These are phyloP conservation scores for Xanthoconium purpureum DNA, from an alignment of 768 basidiomycete species.

Conservation along the genomic window DNA sequence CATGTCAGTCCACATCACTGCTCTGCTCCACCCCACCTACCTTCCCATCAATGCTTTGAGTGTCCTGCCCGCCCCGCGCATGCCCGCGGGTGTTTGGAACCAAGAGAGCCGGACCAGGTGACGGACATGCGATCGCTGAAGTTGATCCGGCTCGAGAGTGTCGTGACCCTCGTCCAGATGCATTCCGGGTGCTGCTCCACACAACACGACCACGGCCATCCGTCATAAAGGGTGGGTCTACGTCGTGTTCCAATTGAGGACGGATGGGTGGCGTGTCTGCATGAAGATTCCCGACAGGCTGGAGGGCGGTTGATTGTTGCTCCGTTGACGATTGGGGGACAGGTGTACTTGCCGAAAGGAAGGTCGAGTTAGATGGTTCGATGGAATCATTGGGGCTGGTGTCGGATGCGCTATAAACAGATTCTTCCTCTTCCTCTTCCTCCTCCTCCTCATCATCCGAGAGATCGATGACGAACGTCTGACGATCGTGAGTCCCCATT, in stretches of 20 bases:
- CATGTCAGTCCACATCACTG: conserved; percentile 10
- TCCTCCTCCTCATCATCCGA: conserved; percentile 32
- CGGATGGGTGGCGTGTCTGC: conserved; percentile 5
- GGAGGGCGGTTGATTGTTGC: not conserved
- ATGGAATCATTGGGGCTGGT: not conserved
- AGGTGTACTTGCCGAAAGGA: not conserved
- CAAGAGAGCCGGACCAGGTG: conserved; percentile 5
- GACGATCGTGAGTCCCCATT: conserved; percentile 20
- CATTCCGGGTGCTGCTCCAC: conserved; percentile 33
- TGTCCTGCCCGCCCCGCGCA: conserved; percentile 21
- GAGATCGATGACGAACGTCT: conserved; percentile 33
- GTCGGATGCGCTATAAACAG: not conserved
- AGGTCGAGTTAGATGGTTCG: not conserved
- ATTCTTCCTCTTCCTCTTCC: conserved; percentile 20
- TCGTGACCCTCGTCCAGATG: conserved; percentile 18
- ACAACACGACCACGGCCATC: conserved; percentile 65
- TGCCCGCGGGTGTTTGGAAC: conserved; percentile 16
- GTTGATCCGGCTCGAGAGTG: conserved; percentile 21
- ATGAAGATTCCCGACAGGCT: conserved; percentile 1
- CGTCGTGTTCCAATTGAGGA: conserved; percentile 31
- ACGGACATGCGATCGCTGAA: conserved; percentile 17
- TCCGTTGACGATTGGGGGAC: not conserved
- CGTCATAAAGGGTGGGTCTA: conserved; percentile 55
- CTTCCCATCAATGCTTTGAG: conserved; percentile 17
- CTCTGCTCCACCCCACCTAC: conserved; percentile 11